Percentiles rank a stretch among this genome's conserved stretches.
These are phyloP conservation scores for Didymella segeticola DNA, from an alignment of 2,329 filamentous ascomycete species.

Conservation along the genomic window DNA sequence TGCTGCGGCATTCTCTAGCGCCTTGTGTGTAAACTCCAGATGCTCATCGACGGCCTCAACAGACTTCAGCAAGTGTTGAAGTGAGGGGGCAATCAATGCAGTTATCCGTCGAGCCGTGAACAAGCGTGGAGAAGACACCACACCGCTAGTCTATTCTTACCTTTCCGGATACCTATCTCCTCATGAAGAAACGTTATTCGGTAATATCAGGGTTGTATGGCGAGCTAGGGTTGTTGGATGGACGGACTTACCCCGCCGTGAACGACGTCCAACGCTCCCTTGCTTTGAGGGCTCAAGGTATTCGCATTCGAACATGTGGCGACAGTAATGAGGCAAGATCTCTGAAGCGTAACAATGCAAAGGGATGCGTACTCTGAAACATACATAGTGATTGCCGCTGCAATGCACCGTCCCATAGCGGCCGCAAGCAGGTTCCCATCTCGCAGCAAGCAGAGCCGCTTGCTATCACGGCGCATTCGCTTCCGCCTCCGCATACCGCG, in stretches of 20 bases:
- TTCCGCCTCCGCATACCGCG: slow-evolving; percentile 40
- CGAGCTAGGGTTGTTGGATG: slow-evolving; percentile 30
- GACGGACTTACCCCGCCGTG: slow-evolving; percentile 34
- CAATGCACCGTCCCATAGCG: slow-evolving; percentile 36
- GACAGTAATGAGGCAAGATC: slow-evolving; percentile 9
- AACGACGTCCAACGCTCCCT: slow-evolving; percentile 19
- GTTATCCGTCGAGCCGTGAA: slow-evolving; percentile 37
- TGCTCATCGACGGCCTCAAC: slow-evolving; percentile 33
- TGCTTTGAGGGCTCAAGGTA: slow-evolving; percentile 7
- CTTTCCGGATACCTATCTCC: slow-evolving; percentile 13
- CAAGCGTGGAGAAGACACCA: slow-evolving; percentile 19
- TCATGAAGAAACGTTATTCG: slow-evolving; percentile 23
- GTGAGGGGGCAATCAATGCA: slow-evolving; percentile 28
- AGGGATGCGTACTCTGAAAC: slow-evolving; percentile 12
- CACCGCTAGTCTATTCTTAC: slow-evolving; percentile 48
- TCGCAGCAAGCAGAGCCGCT: slow-evolving; percentile 39
- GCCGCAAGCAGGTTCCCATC: slow-evolving; percentile 32
- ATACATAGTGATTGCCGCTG: slow-evolving; percentile 27
- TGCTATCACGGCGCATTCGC: slow-evolving; percentile 33
- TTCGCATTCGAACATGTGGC: slow-evolving; percentile 11
- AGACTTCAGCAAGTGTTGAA: slow-evolving; percentile 25
- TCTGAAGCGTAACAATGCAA: slow-evolving; percentile 10
- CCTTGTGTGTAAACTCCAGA: slow-evolving; percentile 30
- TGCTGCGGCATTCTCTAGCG: slow-evolving; percentile 45
- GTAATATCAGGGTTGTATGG: slow-evolving; percentile 34